phyloP scores from a whole-genome alignment of 371 early-diverging fungal genomes.

The Lichtheimia ramosa region DNA sequence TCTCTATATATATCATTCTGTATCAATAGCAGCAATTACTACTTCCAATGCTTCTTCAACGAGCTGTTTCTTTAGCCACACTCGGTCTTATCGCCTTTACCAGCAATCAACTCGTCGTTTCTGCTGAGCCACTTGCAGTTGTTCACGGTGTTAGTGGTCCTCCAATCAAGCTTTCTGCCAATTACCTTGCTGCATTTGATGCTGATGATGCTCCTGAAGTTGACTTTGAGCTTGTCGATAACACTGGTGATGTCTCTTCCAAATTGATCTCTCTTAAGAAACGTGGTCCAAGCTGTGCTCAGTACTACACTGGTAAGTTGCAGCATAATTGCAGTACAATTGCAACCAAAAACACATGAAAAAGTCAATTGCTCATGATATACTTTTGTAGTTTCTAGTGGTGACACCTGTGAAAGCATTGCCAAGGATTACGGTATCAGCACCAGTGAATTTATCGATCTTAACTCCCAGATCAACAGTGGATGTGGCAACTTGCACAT shows the following conservation, averaged over 20 bases:
- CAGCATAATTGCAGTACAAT: not conserved
- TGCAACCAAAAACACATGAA: not conserved
- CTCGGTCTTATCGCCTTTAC: constrained; percentile 17
- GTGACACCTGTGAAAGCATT: constrained; percentile 32
- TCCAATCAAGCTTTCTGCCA: constrained; percentile 10
- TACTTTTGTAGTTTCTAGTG: constrained; percentile 19
- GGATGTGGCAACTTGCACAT: constrained; percentile 35
- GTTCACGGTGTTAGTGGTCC: constrained; percentile 6
- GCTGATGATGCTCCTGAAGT: constrained; percentile 11
- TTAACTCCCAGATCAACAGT: constrained; percentile 35
- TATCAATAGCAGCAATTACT: constrained; percentile 4
- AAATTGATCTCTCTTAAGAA: constrained; percentile 14
- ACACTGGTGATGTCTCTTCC: constrained; percentile 4
- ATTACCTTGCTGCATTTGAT: constrained; percentile 16
- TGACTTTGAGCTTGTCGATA: constrained; percentile 23
- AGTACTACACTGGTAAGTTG: constrained; percentile 21
- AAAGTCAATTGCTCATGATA: constrained; percentile 1
- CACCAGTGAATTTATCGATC: constrained; percentile 16
- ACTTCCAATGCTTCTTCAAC: constrained; percentile 11
- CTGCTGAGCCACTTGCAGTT: constrained; percentile 3
- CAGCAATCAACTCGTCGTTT: constrained; percentile 4
- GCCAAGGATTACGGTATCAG: constrained; percentile 25
- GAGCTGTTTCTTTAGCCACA: constrained; percentile 19
- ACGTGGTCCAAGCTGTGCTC: constrained; percentile 16
- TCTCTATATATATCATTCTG: constrained; percentile 9